Evolutionary conservation across 495 filamentous ascomycete genomes (phyloP), one percentile per base, ranked within the genome.

Genomic region (Neurospora sp.): DNA sequence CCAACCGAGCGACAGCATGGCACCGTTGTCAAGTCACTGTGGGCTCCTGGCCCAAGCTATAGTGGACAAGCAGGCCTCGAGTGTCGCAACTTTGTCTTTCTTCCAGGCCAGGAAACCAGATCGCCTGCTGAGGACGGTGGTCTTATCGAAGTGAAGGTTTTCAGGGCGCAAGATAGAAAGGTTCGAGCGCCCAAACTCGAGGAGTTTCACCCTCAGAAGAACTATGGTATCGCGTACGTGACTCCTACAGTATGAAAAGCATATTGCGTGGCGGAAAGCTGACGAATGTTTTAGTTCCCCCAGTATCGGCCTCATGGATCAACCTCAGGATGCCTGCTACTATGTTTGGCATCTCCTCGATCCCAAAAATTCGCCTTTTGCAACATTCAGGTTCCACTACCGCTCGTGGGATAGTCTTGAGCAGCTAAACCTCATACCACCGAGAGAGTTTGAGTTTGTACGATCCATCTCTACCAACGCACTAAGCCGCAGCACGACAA

Each of bases 301-400:
- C 3, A 85, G 82, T 69, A 80, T 80, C 11, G 85, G 86, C 39
- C 77, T 88, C 9, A 71, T 86, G 6, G 80, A 85, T n/a, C 79
- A 81, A n/a, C 85, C 85, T 4, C 74, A 88, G 75, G 78, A 86
- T 31, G 81, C 81, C 14, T 80, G 77, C 18, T 87, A 81, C 78
- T 87, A 84, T 73, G 77, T 84, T 69, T 87, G 80, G 73, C 76
- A 79, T 39, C 76, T 88, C n/a, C 73, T 82, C 11, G 87, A 88
- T 72, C 71, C 84, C 6, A 84, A 77, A 72, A 83, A 88, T 39
- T 75, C 76, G 5, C 87, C 87, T 6, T 87, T 80, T 44, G 82
- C 82, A 5, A 81, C 78, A 1, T 87, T 88, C 71, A 78, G 81
- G 46, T 83, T 87, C 71, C 83, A 88, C 71, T 88, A 88, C 75